These are phyloP conservation scores for Onygenales sp. DNA, from an alignment of 2,329 filamentous ascomycete species.

Conservation along the genomic window DNA sequence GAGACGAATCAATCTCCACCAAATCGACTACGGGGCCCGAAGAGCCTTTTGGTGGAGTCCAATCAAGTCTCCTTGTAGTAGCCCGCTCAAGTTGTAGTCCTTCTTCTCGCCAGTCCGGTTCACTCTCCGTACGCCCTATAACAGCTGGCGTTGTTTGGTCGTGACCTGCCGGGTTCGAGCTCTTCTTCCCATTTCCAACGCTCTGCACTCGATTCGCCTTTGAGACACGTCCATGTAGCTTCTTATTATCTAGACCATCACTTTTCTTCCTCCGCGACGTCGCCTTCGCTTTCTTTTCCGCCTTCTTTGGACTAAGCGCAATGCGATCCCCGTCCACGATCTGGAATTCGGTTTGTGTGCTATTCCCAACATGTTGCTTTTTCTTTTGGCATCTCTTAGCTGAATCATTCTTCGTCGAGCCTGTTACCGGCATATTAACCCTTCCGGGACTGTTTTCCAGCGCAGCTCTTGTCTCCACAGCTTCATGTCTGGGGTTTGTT, in stretches of 20 bases:
- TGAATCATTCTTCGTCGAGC: constrained; percentile 1
- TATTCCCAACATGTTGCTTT: neutral
- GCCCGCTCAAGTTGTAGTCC: constrained; percentile 35
- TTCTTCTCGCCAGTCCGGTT: neutral
- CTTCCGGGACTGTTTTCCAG: neutral
- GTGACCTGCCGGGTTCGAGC: neutral
- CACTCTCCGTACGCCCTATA: neutral
- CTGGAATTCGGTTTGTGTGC: neutral
- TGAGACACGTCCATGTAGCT: constrained; percentile 25
- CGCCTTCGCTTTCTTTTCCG: constrained; percentile 14
- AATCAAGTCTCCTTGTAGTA: constrained; percentile 48
- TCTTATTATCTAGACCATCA: constrained; percentile 22
- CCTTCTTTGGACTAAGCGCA: constrained; percentile 13
- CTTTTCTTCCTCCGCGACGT: constrained; percentile 16
- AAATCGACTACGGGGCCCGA: constrained; percentile 16
- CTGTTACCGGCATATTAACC: neutral
- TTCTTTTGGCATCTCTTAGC: neutral
- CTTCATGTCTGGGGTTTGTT: neutral
- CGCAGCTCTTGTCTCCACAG: neutral
- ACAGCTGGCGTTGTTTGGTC: neutral
- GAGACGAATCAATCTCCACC: constrained; percentile 5
- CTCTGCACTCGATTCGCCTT: constrained; percentile 13
- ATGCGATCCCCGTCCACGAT: neutral
- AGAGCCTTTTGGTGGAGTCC: constrained; percentile 55
- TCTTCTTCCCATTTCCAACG: neutral